Base-by-base conservation (phyloP, 805 yeast genomes). In the Schwanniomyces pseudopolymorphus region DNA sequence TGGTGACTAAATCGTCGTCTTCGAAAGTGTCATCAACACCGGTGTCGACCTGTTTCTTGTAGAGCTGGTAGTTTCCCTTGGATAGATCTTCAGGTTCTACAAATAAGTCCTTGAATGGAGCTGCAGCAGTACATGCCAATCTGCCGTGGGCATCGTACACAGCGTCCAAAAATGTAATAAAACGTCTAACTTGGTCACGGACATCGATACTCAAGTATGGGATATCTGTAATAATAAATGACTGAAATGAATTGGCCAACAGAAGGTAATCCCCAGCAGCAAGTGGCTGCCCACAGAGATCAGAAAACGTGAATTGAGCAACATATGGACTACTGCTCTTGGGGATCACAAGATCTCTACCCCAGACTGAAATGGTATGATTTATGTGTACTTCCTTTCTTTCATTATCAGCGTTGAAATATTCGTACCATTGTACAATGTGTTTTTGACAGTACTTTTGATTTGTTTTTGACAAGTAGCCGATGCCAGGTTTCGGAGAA, bases 221-320 rank as follows among this genome's bases (percentile, higher is more conserved):
- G 37, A 94, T 90, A 61, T 94, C 98, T 0, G 97, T 89, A 40
- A 94, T 78, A n/a, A 94, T 83, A 53, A 90, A 85, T 5, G 90
- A 80, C 44, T 80, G 79, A 71, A 84, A 94, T 11, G 83, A 70
- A 4, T 79, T 75, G 9, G 97, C 96, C 50, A 94, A 69, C 17
- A 89, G 83, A 38, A 94, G 75, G 60, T 94, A 94, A 64, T 94
- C 99, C 8, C 97, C 98, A 0, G 98, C 97, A 14, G 96, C 90
- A 51, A 89, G 68, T 9, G 95, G 92, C 50, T 76, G 70, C 1
- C 96, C 97, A 64, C 98, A 94, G 27, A 94, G 71, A 61, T 94
- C 85, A 40, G 81, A 80, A 60, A 94, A 94, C 3, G 94, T 78
- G 64, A 90, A 92, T 64, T 88, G 94, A 1, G 97, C 97, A 19